These are phyloP conservation scores for Phytomonas sp. DNA, from an alignment of 208 protist genomes.

Conservation along the genomic window DNA sequence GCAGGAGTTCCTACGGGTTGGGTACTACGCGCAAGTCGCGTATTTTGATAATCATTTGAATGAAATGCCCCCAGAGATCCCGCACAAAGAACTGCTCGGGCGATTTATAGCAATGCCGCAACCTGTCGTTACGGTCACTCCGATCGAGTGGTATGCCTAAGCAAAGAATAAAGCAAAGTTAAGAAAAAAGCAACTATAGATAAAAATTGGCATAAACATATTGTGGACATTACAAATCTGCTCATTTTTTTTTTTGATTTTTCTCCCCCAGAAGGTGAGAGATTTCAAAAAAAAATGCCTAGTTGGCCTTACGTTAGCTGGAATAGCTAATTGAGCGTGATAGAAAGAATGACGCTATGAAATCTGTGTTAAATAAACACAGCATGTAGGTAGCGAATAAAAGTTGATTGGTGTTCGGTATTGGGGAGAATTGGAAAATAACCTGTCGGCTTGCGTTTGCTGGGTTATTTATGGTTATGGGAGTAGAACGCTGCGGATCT, in stretches of 20 bases:
- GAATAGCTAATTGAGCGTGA: not conserved
- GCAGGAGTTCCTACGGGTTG: slow-evolving; percentile 95
- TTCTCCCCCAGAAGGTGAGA: not conserved
- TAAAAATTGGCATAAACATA: slow-evolving; percentile 2
- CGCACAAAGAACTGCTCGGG: slow-evolving; percentile 43
- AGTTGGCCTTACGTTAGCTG: not conserved
- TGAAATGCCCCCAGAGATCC: slow-evolving; percentile 34
- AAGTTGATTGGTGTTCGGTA: not conserved
- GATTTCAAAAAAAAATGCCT: not conserved
- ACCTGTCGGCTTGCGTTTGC: not conserved
- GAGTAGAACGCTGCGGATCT: not conserved
- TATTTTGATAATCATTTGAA: slow-evolving; percentile 83
- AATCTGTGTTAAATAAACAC: not conserved
- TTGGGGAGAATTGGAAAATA: not conserved
- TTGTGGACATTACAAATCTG: not conserved
- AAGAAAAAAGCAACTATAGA: not conserved
- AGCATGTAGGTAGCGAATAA: not conserved
- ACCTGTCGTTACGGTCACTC: slow-evolving; percentile 70
- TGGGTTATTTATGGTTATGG: not conserved
- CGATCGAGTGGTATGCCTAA: slow-evolving; percentile 58
- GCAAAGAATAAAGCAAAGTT: not conserved
- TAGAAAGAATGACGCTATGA: not conserved
- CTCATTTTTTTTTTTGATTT: not conserved
- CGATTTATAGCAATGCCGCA: slow-evolving; percentile 84
- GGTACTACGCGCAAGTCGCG: slow-evolving; percentile 95